Percentiles rank a stretch among this genome's conserved stretches.
Evolutionary conservation across 176 grass and related monocot species (phyloP).

Genomic region (Pharus latifolius): DNA sequence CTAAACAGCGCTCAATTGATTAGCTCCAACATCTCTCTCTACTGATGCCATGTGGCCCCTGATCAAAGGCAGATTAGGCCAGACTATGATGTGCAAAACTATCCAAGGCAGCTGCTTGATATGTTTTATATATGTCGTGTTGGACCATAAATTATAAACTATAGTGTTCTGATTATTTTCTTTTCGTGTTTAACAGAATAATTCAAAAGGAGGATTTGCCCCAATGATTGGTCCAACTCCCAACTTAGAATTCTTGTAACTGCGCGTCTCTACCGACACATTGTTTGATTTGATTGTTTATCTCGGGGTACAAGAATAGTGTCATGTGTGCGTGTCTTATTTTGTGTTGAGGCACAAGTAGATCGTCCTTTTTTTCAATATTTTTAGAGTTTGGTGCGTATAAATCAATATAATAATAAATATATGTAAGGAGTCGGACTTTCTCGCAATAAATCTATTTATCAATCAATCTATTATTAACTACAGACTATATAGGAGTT

Average conservation of each 20-base stretch:
- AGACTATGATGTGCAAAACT: not conserved
- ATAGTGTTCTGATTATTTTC: not conserved
- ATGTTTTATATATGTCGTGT: not conserved
- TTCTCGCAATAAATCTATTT: no score
- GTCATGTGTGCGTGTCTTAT: no score
- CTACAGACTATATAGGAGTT: no score
- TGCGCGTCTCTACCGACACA: not conserved
- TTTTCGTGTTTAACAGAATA: slow-evolving; percentile 12
- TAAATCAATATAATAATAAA: no score
- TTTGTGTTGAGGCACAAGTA: no score
- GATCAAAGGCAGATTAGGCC: not conserved
- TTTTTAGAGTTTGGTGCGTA: no score
- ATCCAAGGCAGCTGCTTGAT: not conserved
- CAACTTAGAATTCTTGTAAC: not conserved
- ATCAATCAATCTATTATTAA: no score
- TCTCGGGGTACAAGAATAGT: not conserved
- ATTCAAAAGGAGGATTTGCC: not conserved
- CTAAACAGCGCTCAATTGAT: not conserved
- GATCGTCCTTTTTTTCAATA: no score
- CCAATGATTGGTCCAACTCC: no score
- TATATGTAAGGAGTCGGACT: no score
- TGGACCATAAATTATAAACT: slow-evolving; percentile 9
- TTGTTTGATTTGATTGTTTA: not conserved
- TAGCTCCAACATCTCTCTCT: not conserved
- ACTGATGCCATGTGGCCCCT: not conserved